Conservation (phyloP, 2,329 filamentous ascomycete species). For the Didymella keratinophila region DNA sequence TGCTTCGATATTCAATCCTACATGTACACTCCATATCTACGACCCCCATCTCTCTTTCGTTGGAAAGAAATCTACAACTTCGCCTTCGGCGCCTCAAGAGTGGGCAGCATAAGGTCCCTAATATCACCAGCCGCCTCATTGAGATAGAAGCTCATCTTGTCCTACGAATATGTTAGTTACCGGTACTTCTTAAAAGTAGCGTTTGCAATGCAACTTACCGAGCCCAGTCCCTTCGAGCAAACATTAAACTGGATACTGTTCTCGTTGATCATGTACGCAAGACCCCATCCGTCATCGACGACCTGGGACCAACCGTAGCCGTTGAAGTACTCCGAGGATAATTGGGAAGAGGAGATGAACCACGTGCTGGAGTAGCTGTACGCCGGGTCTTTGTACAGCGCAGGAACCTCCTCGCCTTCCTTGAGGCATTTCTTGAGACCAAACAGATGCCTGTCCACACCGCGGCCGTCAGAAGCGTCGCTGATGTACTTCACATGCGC, state of each 20-base stretch:
- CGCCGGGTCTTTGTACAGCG: constrained; percentile 86
- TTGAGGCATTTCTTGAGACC: constrained; percentile 90
- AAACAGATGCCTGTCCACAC: constrained; percentile 96
- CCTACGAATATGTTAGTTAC: constrained; percentile 40
- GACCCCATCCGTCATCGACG: constrained; percentile 92
- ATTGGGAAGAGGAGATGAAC: constrained; percentile 87
- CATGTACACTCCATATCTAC: not conserved
- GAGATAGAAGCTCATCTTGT: constrained; percentile 94
- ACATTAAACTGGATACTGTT: constrained; percentile 99
- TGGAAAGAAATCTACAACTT: constrained; percentile 71
- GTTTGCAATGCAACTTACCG: constrained; percentile 47
- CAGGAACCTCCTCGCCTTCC: constrained; percentile 80
- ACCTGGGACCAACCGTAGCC: constrained; percentile 99
- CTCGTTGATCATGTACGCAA: constrained; percentile 99
- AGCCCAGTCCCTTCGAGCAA: constrained; percentile 90
- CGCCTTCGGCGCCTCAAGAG: constrained; percentile 80
- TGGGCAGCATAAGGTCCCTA: constrained; percentile 82
- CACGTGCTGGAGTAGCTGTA: constrained; percentile 85
- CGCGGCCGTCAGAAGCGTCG: constrained; percentile 88
- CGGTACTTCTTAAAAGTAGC: no score
- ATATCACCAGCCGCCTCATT: constrained; percentile 93
- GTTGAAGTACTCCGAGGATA: constrained; percentile 97
- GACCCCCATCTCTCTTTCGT: not conserved
- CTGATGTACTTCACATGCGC: constrained; percentile 90
- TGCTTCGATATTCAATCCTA: not conserved